Evolutionary conservation across 176 grass and related monocot genomes (phyloP).

Genomic region (Carex myosuroides): DNA sequence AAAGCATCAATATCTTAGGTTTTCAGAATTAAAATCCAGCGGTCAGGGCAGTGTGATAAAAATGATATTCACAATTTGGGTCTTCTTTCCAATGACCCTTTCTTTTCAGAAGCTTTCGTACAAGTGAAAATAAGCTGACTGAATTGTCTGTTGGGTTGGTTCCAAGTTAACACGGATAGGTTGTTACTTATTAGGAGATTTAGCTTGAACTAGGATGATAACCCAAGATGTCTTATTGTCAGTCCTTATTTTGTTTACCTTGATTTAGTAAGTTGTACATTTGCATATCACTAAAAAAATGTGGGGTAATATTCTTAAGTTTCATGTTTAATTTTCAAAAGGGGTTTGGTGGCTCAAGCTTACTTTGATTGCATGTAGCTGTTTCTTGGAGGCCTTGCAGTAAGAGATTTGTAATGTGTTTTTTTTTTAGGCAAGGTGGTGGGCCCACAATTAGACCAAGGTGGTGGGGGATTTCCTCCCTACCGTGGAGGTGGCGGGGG

Average conservation of each 20-base stretch:
- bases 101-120: background rate
- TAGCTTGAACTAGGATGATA: background rate
- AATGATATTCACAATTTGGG: background rate
- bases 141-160: background rate
- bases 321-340: background rate
- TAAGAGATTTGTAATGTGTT: background rate
- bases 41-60: background rate
- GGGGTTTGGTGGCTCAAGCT: background rate
- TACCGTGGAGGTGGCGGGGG: background rate
- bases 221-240: background rate
- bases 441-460: slow-evolving; percentile 8
- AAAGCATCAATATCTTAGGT: background rate
- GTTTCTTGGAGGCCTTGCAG: background rate
- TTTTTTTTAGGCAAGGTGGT: slow-evolving; percentile 8
- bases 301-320: background rate
- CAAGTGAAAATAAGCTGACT: background rate
- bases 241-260: background rate
- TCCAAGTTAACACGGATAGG: background rate
- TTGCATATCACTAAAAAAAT: background rate
- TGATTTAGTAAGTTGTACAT: background rate
- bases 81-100: background rate
- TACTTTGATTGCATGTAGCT: background rate
- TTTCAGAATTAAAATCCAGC: background rate
- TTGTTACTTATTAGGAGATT: background rate
- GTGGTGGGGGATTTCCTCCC: slow-evolving; percentile 7